Evolutionary conservation across 371 early-diverging fungal species (phyloP).

Genomic region (Rhizomucor pusillus): DNA sequence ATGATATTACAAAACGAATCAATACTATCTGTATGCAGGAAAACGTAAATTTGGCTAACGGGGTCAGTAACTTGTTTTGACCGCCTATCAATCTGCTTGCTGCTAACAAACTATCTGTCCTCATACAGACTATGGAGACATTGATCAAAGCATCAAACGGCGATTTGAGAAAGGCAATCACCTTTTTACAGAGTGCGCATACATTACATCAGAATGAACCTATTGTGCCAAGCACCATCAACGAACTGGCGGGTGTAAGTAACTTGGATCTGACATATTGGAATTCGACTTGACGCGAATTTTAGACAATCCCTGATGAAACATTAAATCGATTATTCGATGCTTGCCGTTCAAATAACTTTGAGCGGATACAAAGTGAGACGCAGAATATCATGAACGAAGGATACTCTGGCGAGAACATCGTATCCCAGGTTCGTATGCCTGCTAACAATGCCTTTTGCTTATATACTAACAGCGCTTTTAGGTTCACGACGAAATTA

Average conservation of each 20-base stretch:
- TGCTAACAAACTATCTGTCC: slow-evolving; percentile 14
- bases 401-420: slow-evolving; percentile 79
- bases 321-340: slow-evolving; percentile 55
- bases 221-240: slow-evolving; percentile 59
- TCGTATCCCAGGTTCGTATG: slow-evolving; percentile 59
- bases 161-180: slow-evolving; percentile 92
- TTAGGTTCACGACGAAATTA: slow-evolving; percentile 57
- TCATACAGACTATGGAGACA: slow-evolving; percentile 65
- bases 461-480: not conserved
- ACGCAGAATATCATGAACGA: slow-evolving; percentile 55
- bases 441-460: not conserved
- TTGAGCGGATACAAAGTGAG: slow-evolving; percentile 40
- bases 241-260: slow-evolving; percentile 82
- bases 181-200: slow-evolving; percentile 85
- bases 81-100: no score
- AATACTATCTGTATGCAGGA: slow-evolving; percentile 69
- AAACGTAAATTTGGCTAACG: slow-evolving; percentile 49
- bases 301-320: slow-evolving; percentile 58
- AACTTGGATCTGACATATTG: not conserved
- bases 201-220: slow-evolving; percentile 50
- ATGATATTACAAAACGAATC: slow-evolving; percentile 56
- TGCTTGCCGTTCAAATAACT: slow-evolving; percentile 42
- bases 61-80: slow-evolving; percentile 16
- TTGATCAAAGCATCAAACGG: slow-evolving; percentile 82
- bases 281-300: not conserved